A percentile compares a stretch with the other conserved stretches of the same genome.
These are phyloP conservation scores for Paraglomus brasilianum DNA, from an alignment of 192 early-diverging fungal genomes.

Conservation along the genomic window DNA sequence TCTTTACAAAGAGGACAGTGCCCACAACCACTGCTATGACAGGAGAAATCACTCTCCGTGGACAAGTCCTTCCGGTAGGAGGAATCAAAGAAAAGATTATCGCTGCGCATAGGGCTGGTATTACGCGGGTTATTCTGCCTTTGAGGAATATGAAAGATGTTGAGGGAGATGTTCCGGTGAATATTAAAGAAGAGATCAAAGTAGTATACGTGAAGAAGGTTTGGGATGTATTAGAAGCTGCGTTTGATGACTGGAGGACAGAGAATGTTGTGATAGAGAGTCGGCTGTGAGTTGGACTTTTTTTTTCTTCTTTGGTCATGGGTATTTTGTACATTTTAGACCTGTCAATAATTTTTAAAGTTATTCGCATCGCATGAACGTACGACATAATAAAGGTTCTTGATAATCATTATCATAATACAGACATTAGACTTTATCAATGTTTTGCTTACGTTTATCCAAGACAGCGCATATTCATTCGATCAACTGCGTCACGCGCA, in stretches of 20 bases:
- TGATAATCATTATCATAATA: too few species aligned
- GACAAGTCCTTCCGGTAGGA: constrained; percentile 79
- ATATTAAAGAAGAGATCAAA: constrained; percentile 66
- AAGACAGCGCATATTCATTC: too few species aligned
- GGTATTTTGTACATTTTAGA: too few species aligned
- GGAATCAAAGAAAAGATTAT: constrained; percentile 88
- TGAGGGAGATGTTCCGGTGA: constrained; percentile 64
- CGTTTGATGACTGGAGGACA: constrained; percentile 44
- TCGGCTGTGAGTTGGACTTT: constrained; percentile 27
- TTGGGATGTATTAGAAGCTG: constrained; percentile 63
- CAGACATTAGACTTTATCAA: too few species aligned
- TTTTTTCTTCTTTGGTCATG: too few species aligned
- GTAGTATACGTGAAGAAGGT: constrained; percentile 67
- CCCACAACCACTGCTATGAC: constrained; percentile 72
- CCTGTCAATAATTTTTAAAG: too few species aligned
- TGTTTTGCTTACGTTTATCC: too few species aligned
- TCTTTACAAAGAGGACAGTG: constrained; percentile 60
- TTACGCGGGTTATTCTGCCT: constrained; percentile 73
- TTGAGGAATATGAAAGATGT: constrained; percentile 70
- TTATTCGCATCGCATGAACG: too few species aligned
- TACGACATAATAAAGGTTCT: too few species aligned
- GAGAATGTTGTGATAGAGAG: constrained; percentile 35
- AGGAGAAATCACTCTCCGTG: constrained; percentile 82
- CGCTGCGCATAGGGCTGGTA: constrained; percentile 77
- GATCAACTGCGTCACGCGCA: too few species aligned